Percentiles rank a stretch among this genome's conserved stretches.
Evolutionary conservation across 129 eudicot species (phyloP).

Genomic region (Helichrysum umbraculigerum): DNA sequence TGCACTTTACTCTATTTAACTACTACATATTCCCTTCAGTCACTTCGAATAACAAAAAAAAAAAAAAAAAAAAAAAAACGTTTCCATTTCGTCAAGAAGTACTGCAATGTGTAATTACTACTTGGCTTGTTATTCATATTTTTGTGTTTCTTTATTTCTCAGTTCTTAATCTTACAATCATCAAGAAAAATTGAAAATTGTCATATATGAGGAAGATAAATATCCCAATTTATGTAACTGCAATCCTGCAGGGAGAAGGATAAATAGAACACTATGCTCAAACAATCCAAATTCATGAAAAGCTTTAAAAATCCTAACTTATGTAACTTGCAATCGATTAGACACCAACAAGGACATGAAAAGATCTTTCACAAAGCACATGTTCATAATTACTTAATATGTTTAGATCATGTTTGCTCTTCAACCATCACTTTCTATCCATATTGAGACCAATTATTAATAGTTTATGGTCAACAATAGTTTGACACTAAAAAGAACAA

Average conservation of each 20-base stretch:
- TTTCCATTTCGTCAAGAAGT: background rate
- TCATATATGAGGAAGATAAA: background rate
- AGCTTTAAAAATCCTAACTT: background rate
- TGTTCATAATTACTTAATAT: background rate
- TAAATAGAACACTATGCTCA: background rate
- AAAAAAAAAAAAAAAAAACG: no score
- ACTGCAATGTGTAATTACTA: background rate
- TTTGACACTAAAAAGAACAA: background rate
- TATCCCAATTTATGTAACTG: background rate
- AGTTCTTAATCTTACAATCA: background rate
- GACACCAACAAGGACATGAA: background rate
- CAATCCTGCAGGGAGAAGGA: background rate
- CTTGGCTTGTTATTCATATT: background rate
- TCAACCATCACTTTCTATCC: background rate
- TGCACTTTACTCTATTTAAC: no score
- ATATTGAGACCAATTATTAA: conserved; percentile 5
- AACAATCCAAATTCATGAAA: background rate
- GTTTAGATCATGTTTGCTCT: background rate
- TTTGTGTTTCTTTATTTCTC: background rate
- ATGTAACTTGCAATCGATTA: background rate
- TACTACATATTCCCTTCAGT: no score
- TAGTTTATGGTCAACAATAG: background rate
- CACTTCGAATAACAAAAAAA: no score
- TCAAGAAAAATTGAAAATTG: background rate
- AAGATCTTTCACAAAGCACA: background rate